phyloP scores from a whole-genome alignment of 306 rosid species.

The Parietaria judaica region DNA sequence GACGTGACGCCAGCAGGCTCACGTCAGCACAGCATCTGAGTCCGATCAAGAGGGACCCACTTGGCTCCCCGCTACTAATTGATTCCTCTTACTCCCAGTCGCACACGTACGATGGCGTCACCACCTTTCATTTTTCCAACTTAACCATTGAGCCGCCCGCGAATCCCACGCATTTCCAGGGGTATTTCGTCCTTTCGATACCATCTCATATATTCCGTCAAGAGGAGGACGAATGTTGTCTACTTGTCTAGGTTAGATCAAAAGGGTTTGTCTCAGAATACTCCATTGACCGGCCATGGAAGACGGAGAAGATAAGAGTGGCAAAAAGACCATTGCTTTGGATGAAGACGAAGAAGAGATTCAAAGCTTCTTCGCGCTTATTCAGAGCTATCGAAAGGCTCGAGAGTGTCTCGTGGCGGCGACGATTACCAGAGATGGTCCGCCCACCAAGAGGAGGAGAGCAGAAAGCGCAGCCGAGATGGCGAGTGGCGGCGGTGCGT shows the following conservation, averaged over 20 bases:
- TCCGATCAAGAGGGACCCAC: too few relatives aligned
- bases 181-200: background rate
- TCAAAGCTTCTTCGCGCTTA: constrained; percentile 37
- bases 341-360: constrained; percentile 9
- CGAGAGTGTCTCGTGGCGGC: constrained; percentile 21
- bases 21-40: too few relatives aligned
- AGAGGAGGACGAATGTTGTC: too few relatives aligned
- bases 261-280: background rate
- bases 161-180: background rate
- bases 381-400: constrained; percentile 33
- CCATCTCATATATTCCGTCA: too few relatives aligned
- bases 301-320: background rate
- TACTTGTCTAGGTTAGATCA: too few relatives aligned
- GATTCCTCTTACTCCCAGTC: too few relatives aligned
- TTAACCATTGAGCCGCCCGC: background rate
- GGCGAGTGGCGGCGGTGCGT: background rate
- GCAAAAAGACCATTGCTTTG: background rate
- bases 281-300: too few relatives aligned
- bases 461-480: constrained; percentile 4
- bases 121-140: background rate
- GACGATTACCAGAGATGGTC: constrained; percentile 13
- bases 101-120: background rate
- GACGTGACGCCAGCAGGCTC: too few relatives aligned
- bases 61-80: too few relatives aligned
- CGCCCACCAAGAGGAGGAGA: constrained; percentile 4